Conservation (phyloP, 225 moss, liverwort and hornwort genomes). For the Ulota crispa region DNA sequence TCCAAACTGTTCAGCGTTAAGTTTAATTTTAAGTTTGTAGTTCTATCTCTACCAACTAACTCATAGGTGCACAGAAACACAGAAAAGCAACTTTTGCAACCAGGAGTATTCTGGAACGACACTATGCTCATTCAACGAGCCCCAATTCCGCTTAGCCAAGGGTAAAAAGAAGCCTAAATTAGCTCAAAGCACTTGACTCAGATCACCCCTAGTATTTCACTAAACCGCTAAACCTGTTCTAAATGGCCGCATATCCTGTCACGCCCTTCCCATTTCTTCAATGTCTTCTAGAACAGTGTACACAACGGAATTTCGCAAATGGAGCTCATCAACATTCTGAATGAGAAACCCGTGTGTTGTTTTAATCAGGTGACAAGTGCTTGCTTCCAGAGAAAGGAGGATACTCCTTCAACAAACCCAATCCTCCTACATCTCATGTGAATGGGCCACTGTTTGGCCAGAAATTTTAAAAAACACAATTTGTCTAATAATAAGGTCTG, state of each 20-base stretch:
- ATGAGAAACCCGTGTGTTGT: not conserved
- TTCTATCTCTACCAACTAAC: not conserved
- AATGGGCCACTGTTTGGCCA: constrained; percentile 26
- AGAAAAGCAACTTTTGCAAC: not conserved
- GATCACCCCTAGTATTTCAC: not conserved
- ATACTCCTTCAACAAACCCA: constrained; percentile 17
- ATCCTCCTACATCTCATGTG: constrained; percentile 2
- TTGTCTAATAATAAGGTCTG: constrained; percentile 75
- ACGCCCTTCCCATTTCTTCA: not conserved
- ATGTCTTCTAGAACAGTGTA: constrained; percentile 18
- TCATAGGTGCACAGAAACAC: not conserved
- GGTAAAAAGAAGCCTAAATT: not conserved
- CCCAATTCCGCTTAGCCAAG: not conserved
- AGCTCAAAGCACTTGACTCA: not conserved
- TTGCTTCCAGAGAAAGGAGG: constrained; percentile 1
- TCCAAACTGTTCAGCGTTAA: not conserved
- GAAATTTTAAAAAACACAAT: constrained; percentile 10
- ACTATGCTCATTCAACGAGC: not conserved
- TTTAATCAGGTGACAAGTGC: not conserved
- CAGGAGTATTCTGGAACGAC: not conserved
- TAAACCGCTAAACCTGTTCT: not conserved
- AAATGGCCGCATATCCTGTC: not conserved
- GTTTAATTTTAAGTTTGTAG: not conserved
- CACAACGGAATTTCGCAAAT: constrained; percentile 18
- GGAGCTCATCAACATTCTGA: constrained; percentile 14